Evolutionary conservation across 805 yeast genomes (phyloP).

Genomic region (Candida anglica): DNA sequence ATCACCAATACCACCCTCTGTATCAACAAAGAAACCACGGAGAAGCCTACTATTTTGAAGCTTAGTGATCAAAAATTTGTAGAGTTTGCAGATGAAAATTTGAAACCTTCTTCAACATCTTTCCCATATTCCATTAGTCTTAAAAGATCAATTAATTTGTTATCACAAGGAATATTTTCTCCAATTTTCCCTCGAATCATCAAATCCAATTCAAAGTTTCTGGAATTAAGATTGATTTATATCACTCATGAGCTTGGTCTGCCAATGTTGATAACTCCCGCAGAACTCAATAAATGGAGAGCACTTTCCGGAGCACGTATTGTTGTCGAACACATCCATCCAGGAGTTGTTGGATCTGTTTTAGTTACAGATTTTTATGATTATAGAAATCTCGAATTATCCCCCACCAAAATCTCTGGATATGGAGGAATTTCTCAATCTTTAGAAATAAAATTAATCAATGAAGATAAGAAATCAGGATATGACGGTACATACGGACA

Average conservation of each 20-base stretch:
- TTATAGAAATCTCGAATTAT: slow-evolving; percentile 45
- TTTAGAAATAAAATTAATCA: slow-evolving; percentile 53
- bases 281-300: slow-evolving; percentile 37
- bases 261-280: slow-evolving; percentile 12
- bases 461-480: slow-evolving; percentile 8
- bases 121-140: slow-evolving; percentile 8
- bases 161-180: slow-evolving; percentile 40
- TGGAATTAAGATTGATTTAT: slow-evolving; percentile 45
- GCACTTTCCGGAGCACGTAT: slow-evolving; percentile 47
- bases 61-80: slow-evolving; percentile 20
- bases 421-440: slow-evolving; percentile 60
- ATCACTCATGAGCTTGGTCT: slow-evolving; percentile 23
- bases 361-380: slow-evolving; percentile 59
- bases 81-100: not conserved
- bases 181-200: too few species aligned
- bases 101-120: slow-evolving; percentile 4
- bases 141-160: slow-evolving; percentile 36
- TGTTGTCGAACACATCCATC: slow-evolving; percentile 45
- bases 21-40: slow-evolving; percentile 1
- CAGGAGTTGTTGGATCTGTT: slow-evolving; percentile 53
- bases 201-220: too few species aligned
- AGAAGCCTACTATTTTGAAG: slow-evolving; percentile 24
- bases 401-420: slow-evolving; percentile 22
- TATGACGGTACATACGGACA: slow-evolving; percentile 45
- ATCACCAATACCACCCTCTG: slow-evolving; percentile 13